Conservation (phyloP, 2,329 filamentous ascomycete genomes). For the Aureobasidium namibiae region DNA sequence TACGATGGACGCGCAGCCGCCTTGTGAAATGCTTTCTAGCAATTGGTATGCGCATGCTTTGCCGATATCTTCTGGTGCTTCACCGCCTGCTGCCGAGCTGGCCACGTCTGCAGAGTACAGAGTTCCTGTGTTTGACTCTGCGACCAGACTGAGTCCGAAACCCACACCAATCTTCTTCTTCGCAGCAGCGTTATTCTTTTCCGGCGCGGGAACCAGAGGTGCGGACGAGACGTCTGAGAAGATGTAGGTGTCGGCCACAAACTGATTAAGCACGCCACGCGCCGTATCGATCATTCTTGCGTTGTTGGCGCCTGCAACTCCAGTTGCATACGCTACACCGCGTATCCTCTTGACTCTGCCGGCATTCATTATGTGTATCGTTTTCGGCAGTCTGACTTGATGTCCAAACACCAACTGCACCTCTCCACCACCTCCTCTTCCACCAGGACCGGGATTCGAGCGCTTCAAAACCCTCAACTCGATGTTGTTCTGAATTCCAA, state of each 20-base stretch:
- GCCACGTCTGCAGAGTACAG: conserved; percentile 81
- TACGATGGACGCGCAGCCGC: conserved; percentile 69
- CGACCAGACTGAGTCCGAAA: conserved; percentile 83
- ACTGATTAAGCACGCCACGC: conserved; percentile 74
- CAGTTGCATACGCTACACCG: conserved; percentile 88
- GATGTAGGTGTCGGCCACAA: conserved; percentile 85
- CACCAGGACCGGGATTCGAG: conserved; percentile 67
- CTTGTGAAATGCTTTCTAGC: conserved; percentile 70
- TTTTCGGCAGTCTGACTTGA: conserved; percentile 89
- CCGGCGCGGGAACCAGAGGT: conserved; percentile 57
- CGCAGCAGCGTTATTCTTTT: conserved; percentile 52
- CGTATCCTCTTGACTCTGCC: conserved; percentile 82
- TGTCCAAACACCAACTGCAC: conserved; percentile 93
- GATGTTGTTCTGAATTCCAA: conserved; percentile 79
- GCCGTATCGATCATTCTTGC: conserved; percentile 89
- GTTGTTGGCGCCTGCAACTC: conserved; percentile 88
- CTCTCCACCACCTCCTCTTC: conserved; percentile 75
- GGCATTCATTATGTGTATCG: conserved; percentile 75
- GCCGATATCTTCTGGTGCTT: conserved; percentile 84
- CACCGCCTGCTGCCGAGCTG: conserved; percentile 66
- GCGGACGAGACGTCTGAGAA: conserved; percentile 60
- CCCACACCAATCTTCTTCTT: conserved; percentile 66
- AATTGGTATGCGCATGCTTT: conserved; percentile 82
- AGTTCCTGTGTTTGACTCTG: conserved; percentile 80
- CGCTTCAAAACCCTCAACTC: conserved; percentile 75